Evolutionary conservation across 176 grass and related monocot genomes (phyloP).

Genomic region (Poa annua): DNA sequence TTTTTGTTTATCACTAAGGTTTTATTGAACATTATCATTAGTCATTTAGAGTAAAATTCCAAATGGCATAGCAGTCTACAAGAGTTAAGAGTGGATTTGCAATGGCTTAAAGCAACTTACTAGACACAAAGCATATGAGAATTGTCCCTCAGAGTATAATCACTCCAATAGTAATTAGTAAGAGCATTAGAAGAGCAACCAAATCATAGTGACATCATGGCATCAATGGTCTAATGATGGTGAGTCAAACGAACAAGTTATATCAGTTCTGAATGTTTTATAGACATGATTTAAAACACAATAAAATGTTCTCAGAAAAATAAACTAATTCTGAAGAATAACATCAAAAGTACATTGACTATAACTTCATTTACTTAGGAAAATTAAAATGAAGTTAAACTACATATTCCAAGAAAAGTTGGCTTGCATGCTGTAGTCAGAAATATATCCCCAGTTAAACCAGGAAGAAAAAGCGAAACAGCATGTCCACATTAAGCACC

Average conservation of each 20-base stretch:
- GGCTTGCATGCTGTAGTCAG: not conserved
- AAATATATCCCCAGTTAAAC: slow-evolving; percentile 9
- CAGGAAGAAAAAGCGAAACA: not conserved
- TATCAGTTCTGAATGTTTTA: not conserved
- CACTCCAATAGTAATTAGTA: slow-evolving; percentile 14
- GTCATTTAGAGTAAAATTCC: slow-evolving; percentile 16
- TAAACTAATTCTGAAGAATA: not conserved
- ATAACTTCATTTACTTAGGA: not conserved
- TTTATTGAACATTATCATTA: slow-evolving; percentile 7
- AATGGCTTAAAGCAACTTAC: slow-evolving; percentile 33
- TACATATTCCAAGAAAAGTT: not conserved
- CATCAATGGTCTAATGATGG: slow-evolving; percentile 18
- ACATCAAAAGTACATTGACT: not conserved
- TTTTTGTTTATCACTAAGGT: slow-evolving; percentile 20
- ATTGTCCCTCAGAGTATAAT: not conserved
- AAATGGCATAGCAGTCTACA: not conserved
- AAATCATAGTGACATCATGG: not conserved
- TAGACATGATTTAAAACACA: slow-evolving; percentile 19
- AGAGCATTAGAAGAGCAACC: slow-evolving; percentile 9
- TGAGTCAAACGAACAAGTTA: not conserved
- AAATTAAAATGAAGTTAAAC: not conserved
- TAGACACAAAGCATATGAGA: not conserved
- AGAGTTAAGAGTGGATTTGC: slow-evolving; percentile 24
- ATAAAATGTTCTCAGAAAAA: not conserved
- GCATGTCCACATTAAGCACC: not conserved